Base-by-base conservation (phyloP, 139 green algal species). In the Coccomyxa sp. region DNA sequence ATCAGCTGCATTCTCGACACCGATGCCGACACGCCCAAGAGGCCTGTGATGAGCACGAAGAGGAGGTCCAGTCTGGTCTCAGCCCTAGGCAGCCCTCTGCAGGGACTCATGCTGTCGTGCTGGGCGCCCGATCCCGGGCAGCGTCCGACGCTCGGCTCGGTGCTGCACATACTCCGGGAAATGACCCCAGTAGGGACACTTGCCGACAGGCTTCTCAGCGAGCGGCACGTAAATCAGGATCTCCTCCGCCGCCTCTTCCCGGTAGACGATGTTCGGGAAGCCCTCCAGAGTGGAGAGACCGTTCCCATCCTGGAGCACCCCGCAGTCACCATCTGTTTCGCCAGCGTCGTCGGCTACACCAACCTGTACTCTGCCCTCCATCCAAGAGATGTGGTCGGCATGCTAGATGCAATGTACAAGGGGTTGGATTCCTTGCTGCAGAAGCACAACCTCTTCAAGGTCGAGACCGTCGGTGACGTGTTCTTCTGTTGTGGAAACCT, bases 361-460 rank as follows among this genome's bases (percentile, higher is more conserved):
- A 58, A 58, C 44, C 12, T 58, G 10, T 58, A 58, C 14, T 58
- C 44, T 58, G 44, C 12, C 44, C 44, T 58, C 44, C 44, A 58
- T 58, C 44, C 44, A 14, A 58, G 44, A 14, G 44, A 58, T 58
- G 44, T 58, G 44, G 44, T 58, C 44, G 44, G 44, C 39, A 75
- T 80, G 76, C 64, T 80, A 29, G 58, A 80, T 31, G 58, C 38
- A 39, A 39, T 80, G 68, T 80, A 75, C 76, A 68, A 35, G 27
- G 38, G 33, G 16, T 75, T 80, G 27, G 76, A 80, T 40, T 36
- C n/a, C 64, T 35, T 75, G 64, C 39, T 39, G 29, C 41, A 73
- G 37, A 68, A 75, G 64, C 40, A 75, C 64, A 75, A 75, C 68
- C 29, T 80, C 55, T 75, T 70, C 76, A 80, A 80, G 76, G 68